A percentile compares a stretch with the other conserved stretches of the same genome.
Conservation (phyloP, 2,329 filamentous ascomycete species). For the Cadophora gregata region DNA sequence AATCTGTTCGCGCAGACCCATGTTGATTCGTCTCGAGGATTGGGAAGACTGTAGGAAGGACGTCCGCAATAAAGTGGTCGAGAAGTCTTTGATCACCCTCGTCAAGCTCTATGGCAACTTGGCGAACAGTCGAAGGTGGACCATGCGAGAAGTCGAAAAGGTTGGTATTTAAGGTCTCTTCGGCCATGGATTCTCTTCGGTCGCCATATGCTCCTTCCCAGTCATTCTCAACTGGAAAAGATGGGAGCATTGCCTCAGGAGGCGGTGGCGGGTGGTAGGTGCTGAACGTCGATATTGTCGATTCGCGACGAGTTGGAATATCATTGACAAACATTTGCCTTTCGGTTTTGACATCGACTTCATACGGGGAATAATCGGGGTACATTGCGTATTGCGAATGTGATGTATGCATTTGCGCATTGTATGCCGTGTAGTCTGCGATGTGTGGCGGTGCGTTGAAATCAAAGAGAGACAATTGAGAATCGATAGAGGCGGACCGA, state of each 20-base stretch:
- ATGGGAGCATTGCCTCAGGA: constrained; percentile 68
- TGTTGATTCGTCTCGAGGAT: constrained; percentile 90
- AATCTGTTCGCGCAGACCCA: constrained; percentile 78
- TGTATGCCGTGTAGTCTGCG: constrained; percentile 66
- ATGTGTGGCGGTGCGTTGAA: constrained; percentile 67
- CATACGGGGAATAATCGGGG: constrained; percentile 77
- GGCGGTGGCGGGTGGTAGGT: constrained; percentile 84
- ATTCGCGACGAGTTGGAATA: constrained; percentile 83
- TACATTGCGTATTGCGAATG: constrained; percentile 54
- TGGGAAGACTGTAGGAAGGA: constrained; percentile 88
- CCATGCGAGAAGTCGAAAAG: constrained; percentile 84
- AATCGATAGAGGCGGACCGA: constrained; percentile 80
- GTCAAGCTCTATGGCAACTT: constrained; percentile 81
- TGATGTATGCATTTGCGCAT: constrained; percentile 61
- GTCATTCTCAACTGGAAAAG: constrained; percentile 70
- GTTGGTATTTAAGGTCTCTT: constrained; percentile 74
- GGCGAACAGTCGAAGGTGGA: constrained; percentile 64
- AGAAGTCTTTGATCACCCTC: constrained; percentile 86
- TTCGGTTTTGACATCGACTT: constrained; percentile 96
- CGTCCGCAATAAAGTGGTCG: constrained; percentile 88
- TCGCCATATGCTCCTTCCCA: constrained; percentile 75
- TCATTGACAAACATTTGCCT: constrained; percentile 93
- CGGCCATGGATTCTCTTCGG: constrained; percentile 65
- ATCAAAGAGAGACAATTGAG: constrained; percentile 76
- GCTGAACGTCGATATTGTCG: constrained; percentile 89